Conservation (phyloP, 176 grass and related monocot species). For the Otatea glauca region DNA sequence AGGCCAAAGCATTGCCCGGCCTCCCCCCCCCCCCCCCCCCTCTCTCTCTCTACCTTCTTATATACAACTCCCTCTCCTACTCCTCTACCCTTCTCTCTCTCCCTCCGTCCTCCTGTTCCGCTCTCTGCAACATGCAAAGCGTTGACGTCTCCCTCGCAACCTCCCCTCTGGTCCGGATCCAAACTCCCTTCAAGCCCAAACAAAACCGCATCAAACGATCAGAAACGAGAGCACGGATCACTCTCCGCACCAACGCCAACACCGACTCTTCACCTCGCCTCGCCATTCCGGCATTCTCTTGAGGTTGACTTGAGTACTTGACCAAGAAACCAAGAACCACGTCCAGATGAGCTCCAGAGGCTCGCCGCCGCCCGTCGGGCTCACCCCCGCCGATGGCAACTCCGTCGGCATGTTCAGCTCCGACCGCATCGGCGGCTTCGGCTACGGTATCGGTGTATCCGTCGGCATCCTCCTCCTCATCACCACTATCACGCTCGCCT, state of each 20-base stretch:
- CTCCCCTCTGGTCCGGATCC: constrained; percentile 41
- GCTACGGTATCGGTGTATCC: constrained; percentile 87
- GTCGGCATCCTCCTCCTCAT: constrained; percentile 89
- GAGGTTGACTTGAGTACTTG: neutral
- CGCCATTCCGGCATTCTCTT: neutral
- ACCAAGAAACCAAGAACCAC: neutral
- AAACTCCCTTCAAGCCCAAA: constrained; percentile 45
- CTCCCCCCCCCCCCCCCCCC: neutral
- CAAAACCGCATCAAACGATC: constrained; percentile 53
- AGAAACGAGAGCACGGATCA: constrained; percentile 1
- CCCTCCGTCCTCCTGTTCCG: neutral
- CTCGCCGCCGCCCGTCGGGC: constrained; percentile 35
- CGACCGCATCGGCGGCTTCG: constrained; percentile 70
- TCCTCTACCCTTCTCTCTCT: neutral
- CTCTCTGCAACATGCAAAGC: constrained; percentile 55
- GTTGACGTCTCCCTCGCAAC: constrained; percentile 57
- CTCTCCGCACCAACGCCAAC: constrained; percentile 25
- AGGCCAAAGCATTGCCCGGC: constrained; percentile 20
- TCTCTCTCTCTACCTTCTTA: neutral
- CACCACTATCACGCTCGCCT: constrained; percentile 83
- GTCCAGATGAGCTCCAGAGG: constrained; percentile 34
- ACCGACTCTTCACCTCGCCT: constrained; percentile 45
- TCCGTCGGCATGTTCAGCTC: constrained; percentile 66
- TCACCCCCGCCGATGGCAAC: constrained; percentile 34
- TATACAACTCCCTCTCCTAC: neutral